A percentile compares a stretch with the other conserved stretches of the same genome.
These are phyloP conservation scores for Pyrus bretschneideri DNA, from an alignment of 306 rosid genomes.

Conservation along the genomic window DNA sequence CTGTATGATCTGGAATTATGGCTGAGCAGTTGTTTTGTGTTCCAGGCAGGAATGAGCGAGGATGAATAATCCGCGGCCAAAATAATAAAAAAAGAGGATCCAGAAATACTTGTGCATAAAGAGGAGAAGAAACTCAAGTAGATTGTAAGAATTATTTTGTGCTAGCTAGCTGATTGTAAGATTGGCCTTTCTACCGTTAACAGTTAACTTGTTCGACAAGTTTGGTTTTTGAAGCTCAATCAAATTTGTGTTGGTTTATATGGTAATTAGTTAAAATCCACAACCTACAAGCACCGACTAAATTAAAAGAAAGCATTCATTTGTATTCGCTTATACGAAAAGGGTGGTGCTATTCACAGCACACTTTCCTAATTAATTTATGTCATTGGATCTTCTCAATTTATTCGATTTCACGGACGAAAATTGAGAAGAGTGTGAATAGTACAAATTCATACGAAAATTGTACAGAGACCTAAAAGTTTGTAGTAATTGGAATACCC, in stretches of 20 bases:
- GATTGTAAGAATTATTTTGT: not conserved
- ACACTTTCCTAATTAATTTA: too few relatives aligned
- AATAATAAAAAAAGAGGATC: not conserved
- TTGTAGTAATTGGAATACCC: too few relatives aligned
- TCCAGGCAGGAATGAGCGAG: slow-evolving; percentile 3
- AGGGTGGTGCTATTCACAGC: too few relatives aligned
- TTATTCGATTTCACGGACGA: too few relatives aligned
- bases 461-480: too few relatives aligned
- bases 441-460: too few relatives aligned
- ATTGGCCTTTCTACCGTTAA: not conserved
- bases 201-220: not conserved
- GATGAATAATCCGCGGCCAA: not conserved
- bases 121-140: not conserved
- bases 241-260: not conserved
- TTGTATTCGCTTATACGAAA: too few relatives aligned
- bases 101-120: not conserved
- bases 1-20: not conserved
- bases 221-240: not conserved
- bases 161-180: not conserved
- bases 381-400: too few relatives aligned
- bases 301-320: too few relatives aligned
- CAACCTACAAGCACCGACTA: not conserved
- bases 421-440: too few relatives aligned
- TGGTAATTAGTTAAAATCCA: not conserved
- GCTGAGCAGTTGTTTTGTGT: not conserved